phyloP scores from a whole-genome alignment of 495 filamentous ascomycete species.

The Penicillium psychrofluorescens region DNA sequence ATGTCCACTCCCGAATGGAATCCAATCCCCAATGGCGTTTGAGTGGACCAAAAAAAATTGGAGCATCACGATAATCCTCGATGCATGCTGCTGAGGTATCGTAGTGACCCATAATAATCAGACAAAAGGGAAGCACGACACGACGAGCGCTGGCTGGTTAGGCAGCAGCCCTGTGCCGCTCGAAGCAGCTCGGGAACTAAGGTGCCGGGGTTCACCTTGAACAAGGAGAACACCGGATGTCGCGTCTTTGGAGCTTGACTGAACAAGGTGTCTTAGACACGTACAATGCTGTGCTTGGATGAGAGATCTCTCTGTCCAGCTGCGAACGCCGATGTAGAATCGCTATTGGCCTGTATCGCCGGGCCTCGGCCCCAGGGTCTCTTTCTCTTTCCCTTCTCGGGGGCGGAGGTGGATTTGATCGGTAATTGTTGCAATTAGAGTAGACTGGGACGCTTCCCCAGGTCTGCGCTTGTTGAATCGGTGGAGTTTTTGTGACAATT shows the following conservation, averaged over 20 bases:
- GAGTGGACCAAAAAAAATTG: too few relatives aligned
- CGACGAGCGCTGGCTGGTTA: slow-evolving; percentile 1
- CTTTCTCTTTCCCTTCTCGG: slow-evolving; percentile 13
- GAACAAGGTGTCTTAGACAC: too few relatives aligned
- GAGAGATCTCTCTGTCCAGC: background rate
- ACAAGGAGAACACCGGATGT: background rate
- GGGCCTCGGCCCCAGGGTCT: slow-evolving; percentile 12
- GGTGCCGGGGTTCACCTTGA: slow-evolving; percentile 2
- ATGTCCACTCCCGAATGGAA: too few relatives aligned
- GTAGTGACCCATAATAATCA: background rate
- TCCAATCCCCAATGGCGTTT: too few relatives aligned
- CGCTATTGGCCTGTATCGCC: slow-evolving; percentile 14
- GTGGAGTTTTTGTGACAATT: background rate
- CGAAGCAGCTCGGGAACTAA: background rate
- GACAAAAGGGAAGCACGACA: slow-evolving; percentile 3
- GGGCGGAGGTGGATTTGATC: too few relatives aligned
- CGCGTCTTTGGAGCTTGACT: too few relatives aligned
- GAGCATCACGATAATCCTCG: too few relatives aligned
- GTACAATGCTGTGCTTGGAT: too few relatives aligned
- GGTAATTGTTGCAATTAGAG: too few relatives aligned
- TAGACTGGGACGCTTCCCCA: too few relatives aligned
- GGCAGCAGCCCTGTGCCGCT: background rate
- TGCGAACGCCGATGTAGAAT: background rate
- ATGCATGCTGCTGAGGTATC: too few relatives aligned
- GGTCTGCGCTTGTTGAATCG: background rate